Evolutionary conservation across 768 basidiomycete genomes (phyloP), one percentile per base, ranked within the genome.

Genomic region (Podaxis sp.): DNA sequence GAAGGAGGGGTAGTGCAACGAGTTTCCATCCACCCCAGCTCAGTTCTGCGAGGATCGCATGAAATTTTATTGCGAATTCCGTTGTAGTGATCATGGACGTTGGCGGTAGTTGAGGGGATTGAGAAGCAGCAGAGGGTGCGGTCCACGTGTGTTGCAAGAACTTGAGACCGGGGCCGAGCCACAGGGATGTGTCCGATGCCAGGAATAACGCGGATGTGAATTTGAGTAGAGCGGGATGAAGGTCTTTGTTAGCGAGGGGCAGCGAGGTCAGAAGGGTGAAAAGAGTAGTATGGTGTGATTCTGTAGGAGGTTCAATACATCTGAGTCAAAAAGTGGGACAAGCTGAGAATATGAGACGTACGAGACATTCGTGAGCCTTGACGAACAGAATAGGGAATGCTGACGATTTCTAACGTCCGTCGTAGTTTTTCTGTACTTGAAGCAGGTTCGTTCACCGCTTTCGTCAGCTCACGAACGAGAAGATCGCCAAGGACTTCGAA

Each of bases 11-110:
- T 2, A 88, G 69, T 13, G 82, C 89, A 9, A 92, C 71, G 36
- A 85, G 76, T 70, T 86, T 90, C 90, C 90, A 93, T 2, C 90
- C 92, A 19, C 85, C 84, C 89, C 91, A 94, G 0, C 78, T 79
- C 4, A 87, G 73, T 53, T 88, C 86, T 2, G 86, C 80, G 6
- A 93, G 80, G 4, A 82, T 76, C 0, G 87, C 86, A 29, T 85
- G 80, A 4, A 93, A 73, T 33, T 80, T 79, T 2, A 86, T 64
- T 1, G 82, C 84, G 63, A 90, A 85, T 6, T 60, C 52, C 38
- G 69, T 64, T 33, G 68, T 65, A 69, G 61, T 47, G 43, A 63
- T 55, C 11, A 29, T 64, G 38, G 56, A 41, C 36, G 59, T 69
- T 51, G 47, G 11, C 13, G 2, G 4, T 8, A 2, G 12, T 27